These are phyloP conservation scores for Amanita fuliginea DNA, from an alignment of 768 basidiomycete genomes.

Conservation along the genomic window DNA sequence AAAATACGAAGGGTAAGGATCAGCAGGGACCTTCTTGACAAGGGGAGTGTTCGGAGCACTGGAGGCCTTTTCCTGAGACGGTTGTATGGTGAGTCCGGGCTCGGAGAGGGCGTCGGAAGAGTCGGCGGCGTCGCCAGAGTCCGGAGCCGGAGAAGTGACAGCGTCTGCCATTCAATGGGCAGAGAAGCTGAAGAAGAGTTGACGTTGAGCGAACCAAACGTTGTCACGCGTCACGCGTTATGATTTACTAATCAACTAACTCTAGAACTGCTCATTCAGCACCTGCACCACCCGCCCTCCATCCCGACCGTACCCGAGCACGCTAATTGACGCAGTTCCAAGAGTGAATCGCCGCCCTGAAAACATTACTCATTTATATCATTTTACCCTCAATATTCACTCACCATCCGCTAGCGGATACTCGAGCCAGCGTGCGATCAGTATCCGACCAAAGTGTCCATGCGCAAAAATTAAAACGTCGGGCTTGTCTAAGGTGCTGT, in stretches of 20 bases:
- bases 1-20: no score
- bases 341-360: conserved; percentile 21
- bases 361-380: not conserved
- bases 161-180: conserved; percentile 1
- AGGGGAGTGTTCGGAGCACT: conserved; percentile 39
- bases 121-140: not conserved
- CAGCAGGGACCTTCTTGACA: conserved; percentile 72
- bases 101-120: not conserved
- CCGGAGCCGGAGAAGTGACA: not conserved
- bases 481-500: conserved; percentile 43
- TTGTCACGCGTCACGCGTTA: conserved; percentile 4
- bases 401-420: conserved; percentile 51
- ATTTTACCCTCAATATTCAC: conserved; percentile 4
- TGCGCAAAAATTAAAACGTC: conserved; percentile 90
- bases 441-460: conserved; percentile 68
- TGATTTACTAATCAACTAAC: conserved; percentile 11
- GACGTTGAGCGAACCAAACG: not conserved
- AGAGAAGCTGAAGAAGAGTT: not conserved
- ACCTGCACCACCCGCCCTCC: conserved; percentile 59
- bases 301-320: conserved; percentile 78
- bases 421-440: conserved; percentile 76
- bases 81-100: not conserved
- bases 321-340: conserved; percentile 75
- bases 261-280: conserved; percentile 51
- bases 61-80: conserved; percentile 29